A percentile compares a stretch with the other conserved stretches of the same genome.
These are phyloP conservation scores for Glebionis coronaria DNA, from an alignment of 129 eudicot species.

Conservation along the genomic window DNA sequence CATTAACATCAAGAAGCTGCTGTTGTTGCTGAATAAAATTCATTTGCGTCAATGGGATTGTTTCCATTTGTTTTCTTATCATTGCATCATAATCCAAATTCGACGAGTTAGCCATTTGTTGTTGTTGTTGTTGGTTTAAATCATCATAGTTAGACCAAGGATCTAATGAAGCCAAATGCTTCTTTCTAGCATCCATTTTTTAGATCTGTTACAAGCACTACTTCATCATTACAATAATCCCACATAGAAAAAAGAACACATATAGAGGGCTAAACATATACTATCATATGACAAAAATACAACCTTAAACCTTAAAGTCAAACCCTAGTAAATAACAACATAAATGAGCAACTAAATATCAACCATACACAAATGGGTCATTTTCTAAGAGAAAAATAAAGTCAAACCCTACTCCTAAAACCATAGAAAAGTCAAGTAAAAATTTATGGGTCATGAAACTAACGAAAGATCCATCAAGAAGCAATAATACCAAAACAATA, in stretches of 20 bases:
- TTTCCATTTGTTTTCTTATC: slow-evolving; percentile 39
- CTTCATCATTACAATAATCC: background rate
- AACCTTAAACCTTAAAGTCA: too few relatives aligned
- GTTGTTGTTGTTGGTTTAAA: slow-evolving; percentile 26
- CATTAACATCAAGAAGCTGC: slow-evolving; percentile 31
- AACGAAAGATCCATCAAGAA: background rate
- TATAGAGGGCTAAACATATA: too few relatives aligned
- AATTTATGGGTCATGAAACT: background rate
- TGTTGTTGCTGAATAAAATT: slow-evolving; percentile 39
- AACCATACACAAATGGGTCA: too few relatives aligned
- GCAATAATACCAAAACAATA: background rate
- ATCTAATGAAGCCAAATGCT: slow-evolving; percentile 36
- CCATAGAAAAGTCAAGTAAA: slow-evolving; percentile 9
- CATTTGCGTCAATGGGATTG: slow-evolving; percentile 30
- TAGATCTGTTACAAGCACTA: slow-evolving; percentile 21
- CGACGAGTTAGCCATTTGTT: slow-evolving; percentile 45
- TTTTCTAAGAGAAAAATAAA: background rate
- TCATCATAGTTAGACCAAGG: slow-evolving; percentile 32
- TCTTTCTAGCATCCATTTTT: slow-evolving; percentile 60
- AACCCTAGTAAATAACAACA: too few relatives aligned
- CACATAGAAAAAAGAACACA: too few relatives aligned
- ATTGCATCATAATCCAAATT: slow-evolving; percentile 38
- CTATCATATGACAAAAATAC: too few relatives aligned
- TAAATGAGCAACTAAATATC: too few relatives aligned
- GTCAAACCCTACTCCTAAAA: slow-evolving; percentile 15